Base-by-base conservation (phyloP, 2,329 filamentous ascomycete genomes). In the Diaporthe australafricana region DNA sequence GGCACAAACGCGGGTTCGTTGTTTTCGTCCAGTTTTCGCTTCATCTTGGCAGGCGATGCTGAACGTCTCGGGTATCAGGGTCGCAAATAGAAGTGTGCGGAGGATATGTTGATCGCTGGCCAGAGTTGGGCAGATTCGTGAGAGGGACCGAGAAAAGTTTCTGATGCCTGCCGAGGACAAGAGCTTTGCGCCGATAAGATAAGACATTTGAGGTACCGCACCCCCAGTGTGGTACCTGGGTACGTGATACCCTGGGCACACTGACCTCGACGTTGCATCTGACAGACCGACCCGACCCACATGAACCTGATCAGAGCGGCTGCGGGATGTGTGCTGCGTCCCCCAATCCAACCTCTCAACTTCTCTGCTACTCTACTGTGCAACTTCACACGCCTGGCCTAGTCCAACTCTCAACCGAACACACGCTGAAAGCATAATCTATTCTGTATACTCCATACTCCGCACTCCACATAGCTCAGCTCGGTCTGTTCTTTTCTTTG, bases 21-120 rank as follows among this genome's bases (percentile, higher is more conserved):
- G 74, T 85, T 87, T 71, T 87, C 84, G 74, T 90, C 85, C 75
- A 90, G 84, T 82, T 92, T 92, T 73, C 90, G 85, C 81, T 91
- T 92, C 88, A 90, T 89, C 56, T 71, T 74, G 67, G 63, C 65
- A 55, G 53, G 27, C 8, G 12, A 48, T 42, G n/a, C 17, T 42
- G 48, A 50, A 27, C 14, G 47, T 50, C 40, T 52, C 30, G 35
- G 55, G 38, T 71, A 35, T 63, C 47, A 66, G 50, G n/a, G 68
- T 50, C 52, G 66, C 57, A 52, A 50, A 70, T 52, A 56, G 47
- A 68, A 50, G 25, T 22, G 62, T 40, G 42, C 71, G 22, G 22
- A 25, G 20, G 52, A 32, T 35, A 16, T 27, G 42, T 66, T 25
- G 56, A 48, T 69, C 30, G 60, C 32, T 70, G 56, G 38, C 63